Percentiles rank a stretch among this genome's conserved stretches.
These are phyloP conservation scores for Dendryphion nanum DNA, from an alignment of 2,329 filamentous ascomycete species.

Conservation along the genomic window DNA sequence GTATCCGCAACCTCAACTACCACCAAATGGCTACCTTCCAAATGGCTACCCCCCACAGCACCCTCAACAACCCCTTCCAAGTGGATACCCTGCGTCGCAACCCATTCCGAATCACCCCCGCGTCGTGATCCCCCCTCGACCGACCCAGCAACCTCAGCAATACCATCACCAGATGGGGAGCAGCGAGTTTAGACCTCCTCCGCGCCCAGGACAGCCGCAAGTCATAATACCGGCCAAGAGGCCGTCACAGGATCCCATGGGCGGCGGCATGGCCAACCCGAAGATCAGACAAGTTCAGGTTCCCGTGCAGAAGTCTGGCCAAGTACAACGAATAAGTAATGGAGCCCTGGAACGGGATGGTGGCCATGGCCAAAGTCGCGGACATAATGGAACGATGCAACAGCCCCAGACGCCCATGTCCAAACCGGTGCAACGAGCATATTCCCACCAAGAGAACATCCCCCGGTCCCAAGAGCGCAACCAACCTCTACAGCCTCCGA, in stretches of 20 bases:
- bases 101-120: slow-evolving; percentile 16
- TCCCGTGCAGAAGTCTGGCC: slow-evolving; percentile 14
- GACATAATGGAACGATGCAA: slow-evolving; percentile 11
- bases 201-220: slow-evolving; percentile 27
- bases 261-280: slow-evolving; percentile 26
- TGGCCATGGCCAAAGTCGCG: too few relatives aligned
- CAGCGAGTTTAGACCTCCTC: too few relatives aligned
- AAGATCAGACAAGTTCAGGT: slow-evolving; percentile 29
- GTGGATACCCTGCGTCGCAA: slow-evolving; percentile 23
- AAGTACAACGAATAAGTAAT: too few relatives aligned
- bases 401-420: slow-evolving; percentile 28
- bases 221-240: slow-evolving; percentile 25
- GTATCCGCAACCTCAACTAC: slow-evolving; percentile 25
- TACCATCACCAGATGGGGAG: slow-evolving; percentile 2
- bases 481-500: slow-evolving; percentile 18
- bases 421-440: slow-evolving; percentile 39
- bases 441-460: slow-evolving; percentile 33
- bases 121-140: slow-evolving; percentile 18
- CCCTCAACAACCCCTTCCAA: slow-evolving; percentile 18
- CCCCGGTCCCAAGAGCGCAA: slow-evolving; percentile 31
- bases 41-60: slow-evolving; percentile 24
- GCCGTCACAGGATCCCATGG: slow-evolving; percentile 13
- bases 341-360: not conserved
- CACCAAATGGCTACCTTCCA: slow-evolving; percentile 28
- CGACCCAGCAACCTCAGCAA: slow-evolving; percentile 24